Percentiles rank a stretch among this genome's conserved stretches.
Evolutionary conservation across 2,329 filamentous ascomycete genomes (phyloP).

Genomic region (Calonectria multiphialidica): DNA sequence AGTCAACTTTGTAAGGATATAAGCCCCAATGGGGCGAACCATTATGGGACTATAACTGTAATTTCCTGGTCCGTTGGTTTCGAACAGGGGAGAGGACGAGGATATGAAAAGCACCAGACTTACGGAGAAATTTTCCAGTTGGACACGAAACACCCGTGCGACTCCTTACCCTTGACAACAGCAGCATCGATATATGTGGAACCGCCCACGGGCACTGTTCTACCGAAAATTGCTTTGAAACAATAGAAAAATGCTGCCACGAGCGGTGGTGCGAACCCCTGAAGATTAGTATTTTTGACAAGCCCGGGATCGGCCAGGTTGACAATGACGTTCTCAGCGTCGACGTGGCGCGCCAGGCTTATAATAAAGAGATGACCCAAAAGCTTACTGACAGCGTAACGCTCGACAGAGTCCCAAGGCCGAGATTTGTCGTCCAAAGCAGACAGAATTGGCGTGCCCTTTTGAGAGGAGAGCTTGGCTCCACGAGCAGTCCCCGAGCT

Average conservation of each 20-base stretch:
- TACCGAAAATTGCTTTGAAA: slow-evolving; percentile 13
- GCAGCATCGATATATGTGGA: slow-evolving; percentile 25
- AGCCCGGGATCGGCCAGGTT: slow-evolving; percentile 26
- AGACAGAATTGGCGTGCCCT: not conserved
- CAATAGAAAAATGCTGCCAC: not conserved
- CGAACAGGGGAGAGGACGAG: not conserved
- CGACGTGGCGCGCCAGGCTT: slow-evolving; percentile 2
- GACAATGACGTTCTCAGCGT: slow-evolving; percentile 15
- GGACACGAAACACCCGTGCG: slow-evolving; percentile 19
- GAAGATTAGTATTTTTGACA: slow-evolving; percentile 5
- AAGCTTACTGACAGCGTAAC: slow-evolving; percentile 20
- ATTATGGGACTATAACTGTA: not conserved
- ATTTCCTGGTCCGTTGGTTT: not conserved
- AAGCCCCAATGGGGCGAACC: not conserved
- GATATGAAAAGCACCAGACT: not conserved
- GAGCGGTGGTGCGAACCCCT: not conserved
- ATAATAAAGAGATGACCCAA: slow-evolving; percentile 21
- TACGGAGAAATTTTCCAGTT: slow-evolving; percentile 25
- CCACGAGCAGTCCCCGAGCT: slow-evolving; percentile 12
- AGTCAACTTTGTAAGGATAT: not conserved
- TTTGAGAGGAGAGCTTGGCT: not conserved
- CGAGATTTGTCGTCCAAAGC: not conserved
- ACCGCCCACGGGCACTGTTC: slow-evolving; percentile 12
- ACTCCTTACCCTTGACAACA: slow-evolving; percentile 17
- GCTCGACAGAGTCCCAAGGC: slow-evolving; percentile 7